Base-by-base conservation (phyloP, 148 eudicot species). In the Chenopodium album region DNA sequence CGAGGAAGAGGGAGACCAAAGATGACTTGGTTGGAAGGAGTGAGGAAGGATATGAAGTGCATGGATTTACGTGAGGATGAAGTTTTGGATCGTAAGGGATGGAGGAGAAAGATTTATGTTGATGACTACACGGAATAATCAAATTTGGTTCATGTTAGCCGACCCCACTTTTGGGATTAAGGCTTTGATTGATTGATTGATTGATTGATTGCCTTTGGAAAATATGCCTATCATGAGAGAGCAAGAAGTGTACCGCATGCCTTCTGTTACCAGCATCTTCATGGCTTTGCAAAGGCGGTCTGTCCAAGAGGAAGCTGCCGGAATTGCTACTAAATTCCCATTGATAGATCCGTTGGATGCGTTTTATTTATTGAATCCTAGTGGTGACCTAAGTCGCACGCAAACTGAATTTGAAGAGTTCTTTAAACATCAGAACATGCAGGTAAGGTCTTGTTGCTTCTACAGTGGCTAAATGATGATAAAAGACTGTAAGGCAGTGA, bases 131-230 rank as follows among this genome's bases (percentile, higher is more conserved):
- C n/a, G n/a, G n/a, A n/a, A n/a, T n/a, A n/a, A n/a, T n/a, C n/a
- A n/a, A n/a, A n/a, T n/a, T n/a, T n/a, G n/a, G n/a, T n/a, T n/a
- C n/a, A n/a, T n/a, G n/a, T n/a, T n/a, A n/a, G n/a, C n/a, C n/a
- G n/a, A n/a, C n/a, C n/a, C n/a, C n/a, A n/a, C n/a, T n/a, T n/a
- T n/a, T n/a, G n/a, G n/a, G n/a, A n/a, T n/a, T n/a, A n/a, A n/a
- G n/a, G n/a, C n/a, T n/a, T n/a, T n/a, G n/a, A n/a, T n/a, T n/a
- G n/a, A n/a, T n/a, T n/a, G n/a, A n/a, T n/a, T n/a, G n/a, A n/a
- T n/a, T n/a, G n/a, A n/a, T n/a, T n/a, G n/a, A n/a, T 93, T 95
- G 86, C 99, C 99, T 46, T 94, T 92, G 92, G 99, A 95, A 86
- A 94, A 77, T 84, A 80, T 95, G 81, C 98, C 99, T 17, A 70